These are phyloP conservation scores for Edaphochlamys debaryana DNA, from an alignment of 139 green algal species.

Conservation along the genomic window DNA sequence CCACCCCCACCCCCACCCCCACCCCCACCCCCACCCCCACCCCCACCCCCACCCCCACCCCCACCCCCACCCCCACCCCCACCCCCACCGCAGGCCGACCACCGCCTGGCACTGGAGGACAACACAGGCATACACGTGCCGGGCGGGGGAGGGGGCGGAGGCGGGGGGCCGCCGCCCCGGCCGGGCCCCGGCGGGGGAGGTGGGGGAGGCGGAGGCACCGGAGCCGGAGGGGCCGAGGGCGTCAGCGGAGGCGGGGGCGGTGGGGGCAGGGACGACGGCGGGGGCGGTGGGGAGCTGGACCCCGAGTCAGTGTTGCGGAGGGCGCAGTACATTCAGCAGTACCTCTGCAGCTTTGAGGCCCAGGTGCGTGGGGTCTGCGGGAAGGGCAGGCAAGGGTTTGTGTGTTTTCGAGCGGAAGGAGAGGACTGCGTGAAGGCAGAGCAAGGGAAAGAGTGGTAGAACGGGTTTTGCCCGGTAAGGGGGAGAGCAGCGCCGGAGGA, in stretches of 20 bases:
- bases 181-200: neutral
- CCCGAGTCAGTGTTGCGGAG: slow-evolving; percentile 40
- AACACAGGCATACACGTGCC: neutral
- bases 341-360: slow-evolving; percentile 65
- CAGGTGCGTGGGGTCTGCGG: slow-evolving; percentile 11
- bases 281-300: neutral
- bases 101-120: slow-evolving; percentile 64
- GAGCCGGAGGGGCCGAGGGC: neutral
- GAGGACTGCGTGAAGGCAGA: no score
- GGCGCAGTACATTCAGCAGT: slow-evolving; percentile 66
- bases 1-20: no score
- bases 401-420: no score
- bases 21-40: neutral
- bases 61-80: no score
- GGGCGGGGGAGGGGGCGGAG: slow-evolving; percentile 4
- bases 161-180: neutral
- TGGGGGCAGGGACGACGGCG: neutral
- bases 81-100: slow-evolving; percentile 40
- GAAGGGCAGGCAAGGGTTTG: no score
- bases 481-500: no score
- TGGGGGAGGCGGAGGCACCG: no score
- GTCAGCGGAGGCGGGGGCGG: no score
- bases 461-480: no score
- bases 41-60: no score
- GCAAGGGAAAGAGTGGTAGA: neutral